These are phyloP conservation scores for Colletotrichum sp. DNA, from an alignment of 2,329 filamentous ascomycete genomes.

Conservation along the genomic window DNA sequence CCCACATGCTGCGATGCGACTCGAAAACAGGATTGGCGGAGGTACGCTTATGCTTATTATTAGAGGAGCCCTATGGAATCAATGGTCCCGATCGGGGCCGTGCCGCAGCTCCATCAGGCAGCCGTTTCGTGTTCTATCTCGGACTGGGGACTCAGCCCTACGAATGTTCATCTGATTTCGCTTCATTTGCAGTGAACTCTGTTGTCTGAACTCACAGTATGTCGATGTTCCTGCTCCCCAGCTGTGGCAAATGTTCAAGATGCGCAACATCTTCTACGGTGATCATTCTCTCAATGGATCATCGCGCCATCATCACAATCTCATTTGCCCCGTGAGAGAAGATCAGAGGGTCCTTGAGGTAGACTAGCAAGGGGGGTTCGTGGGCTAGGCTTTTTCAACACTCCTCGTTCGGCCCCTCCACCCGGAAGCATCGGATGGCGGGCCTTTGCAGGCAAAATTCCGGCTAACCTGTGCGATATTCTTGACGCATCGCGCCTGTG, in stretches of 20 bases:
- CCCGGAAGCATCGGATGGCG: not conserved
- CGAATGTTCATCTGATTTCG: not conserved
- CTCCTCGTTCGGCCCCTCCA: not conserved
- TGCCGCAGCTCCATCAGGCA: not conserved
- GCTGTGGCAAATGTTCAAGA: not conserved
- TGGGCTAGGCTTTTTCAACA: not conserved
- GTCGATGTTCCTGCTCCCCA: too few species aligned
- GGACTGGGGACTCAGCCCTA: not conserved
- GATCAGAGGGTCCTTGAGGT: not conserved
- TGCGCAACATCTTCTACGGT: not conserved
- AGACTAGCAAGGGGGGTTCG: not conserved
- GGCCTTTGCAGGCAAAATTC: not conserved
- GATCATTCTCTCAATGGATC: not conserved
- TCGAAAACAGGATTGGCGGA: not conserved
- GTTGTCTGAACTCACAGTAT: not conserved
- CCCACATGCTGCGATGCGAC: not conserved
- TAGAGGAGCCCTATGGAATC: not conserved
- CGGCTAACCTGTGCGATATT: not conserved
- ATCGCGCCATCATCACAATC: not conserved
- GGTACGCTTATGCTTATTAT: not conserved
- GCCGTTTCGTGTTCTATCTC: not conserved
- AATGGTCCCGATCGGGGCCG: not conserved
- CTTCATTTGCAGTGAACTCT: not conserved
- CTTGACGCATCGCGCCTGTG: not conserved
- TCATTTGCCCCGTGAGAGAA: not conserved